phyloP scores from a whole-genome alignment of 2,329 filamentous ascomycete genomes.

The Sarocladium brachiariae region DNA sequence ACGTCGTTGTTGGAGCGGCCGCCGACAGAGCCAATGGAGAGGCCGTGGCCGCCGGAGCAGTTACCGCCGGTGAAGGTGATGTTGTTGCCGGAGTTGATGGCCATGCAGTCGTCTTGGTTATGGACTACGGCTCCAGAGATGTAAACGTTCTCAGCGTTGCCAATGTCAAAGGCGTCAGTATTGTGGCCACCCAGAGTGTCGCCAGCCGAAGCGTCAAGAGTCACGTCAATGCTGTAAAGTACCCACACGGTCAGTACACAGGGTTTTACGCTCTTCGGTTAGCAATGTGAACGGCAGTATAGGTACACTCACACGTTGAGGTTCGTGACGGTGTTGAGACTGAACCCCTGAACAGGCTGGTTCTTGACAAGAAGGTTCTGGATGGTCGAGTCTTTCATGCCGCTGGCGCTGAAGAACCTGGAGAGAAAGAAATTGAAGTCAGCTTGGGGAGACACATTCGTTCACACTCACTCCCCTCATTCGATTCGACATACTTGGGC shows the following conservation, averaged over 20 bases:
- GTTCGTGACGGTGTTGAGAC: slow-evolving; percentile 27
- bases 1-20: slow-evolving; percentile 46
- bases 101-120: slow-evolving; percentile 58
- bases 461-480: background rate
- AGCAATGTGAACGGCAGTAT: too few relatives aligned
- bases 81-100: slow-evolving; percentile 46
- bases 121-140: slow-evolving; percentile 46
- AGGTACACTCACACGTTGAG: slow-evolving; percentile 25
- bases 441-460: too few relatives aligned
- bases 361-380: slow-evolving; percentile 32
- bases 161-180: slow-evolving; percentile 55
- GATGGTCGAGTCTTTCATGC: slow-evolving; percentile 23
- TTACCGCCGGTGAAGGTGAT: slow-evolving; percentile 37
- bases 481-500: slow-evolving; percentile 35
- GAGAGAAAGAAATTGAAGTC: too few relatives aligned
- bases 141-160: slow-evolving; percentile 38
- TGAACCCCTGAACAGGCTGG: slow-evolving; percentile 34
- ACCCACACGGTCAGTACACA: background rate
- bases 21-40: slow-evolving; percentile 37
- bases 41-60: slow-evolving; percentile 38
- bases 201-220: slow-evolving; percentile 31
- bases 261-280: too few relatives aligned
- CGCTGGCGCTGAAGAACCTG: slow-evolving; percentile 1
- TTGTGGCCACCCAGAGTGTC: slow-evolving; percentile 36
- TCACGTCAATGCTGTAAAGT: slow-evolving; percentile 21